A percentile compares a stretch with the other conserved stretches of the same genome.
Conservation (phyloP, 2,329 filamentous ascomycete species). For the Alternaria panax region DNA sequence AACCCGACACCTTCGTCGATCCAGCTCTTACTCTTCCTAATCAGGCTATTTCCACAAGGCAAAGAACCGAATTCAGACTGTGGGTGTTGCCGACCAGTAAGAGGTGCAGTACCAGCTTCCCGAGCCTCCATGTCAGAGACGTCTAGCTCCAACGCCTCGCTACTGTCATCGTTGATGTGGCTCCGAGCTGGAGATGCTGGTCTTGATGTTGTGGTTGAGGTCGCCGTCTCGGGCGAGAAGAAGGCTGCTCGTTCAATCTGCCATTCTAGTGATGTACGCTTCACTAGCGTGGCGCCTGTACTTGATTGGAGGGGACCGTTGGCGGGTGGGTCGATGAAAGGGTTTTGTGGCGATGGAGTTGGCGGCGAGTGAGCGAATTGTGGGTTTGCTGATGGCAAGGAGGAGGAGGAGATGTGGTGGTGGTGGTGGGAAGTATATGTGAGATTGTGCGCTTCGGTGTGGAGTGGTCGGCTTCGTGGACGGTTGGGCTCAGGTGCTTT, state of each 20-base stretch:
- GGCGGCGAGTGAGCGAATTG: not conserved
- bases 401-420: not conserved
- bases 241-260: not conserved
- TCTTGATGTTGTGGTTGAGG: not conserved
- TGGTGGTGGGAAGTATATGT: not conserved
- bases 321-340: not conserved
- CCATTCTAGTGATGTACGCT: constrained; percentile 1
- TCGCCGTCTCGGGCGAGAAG: not conserved
- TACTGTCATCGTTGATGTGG: not conserved
- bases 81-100: not conserved
- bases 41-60: not conserved
- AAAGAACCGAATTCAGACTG: not conserved
- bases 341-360: not conserved
- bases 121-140: not conserved
- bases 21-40: not conserved
- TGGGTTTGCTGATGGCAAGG: not conserved
- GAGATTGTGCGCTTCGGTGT: not conserved
- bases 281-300: not conserved
- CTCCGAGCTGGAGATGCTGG: not conserved
- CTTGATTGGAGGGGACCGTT: not conserved
- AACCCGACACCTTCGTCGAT: not conserved
- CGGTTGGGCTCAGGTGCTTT: not conserved
- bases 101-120: constrained; percentile 1
- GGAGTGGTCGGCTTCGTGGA: not conserved
- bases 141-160: not conserved